These are phyloP conservation scores for Penicillium vulpinum DNA, from an alignment of 2,329 filamentous ascomycete genomes.

Conservation along the genomic window DNA sequence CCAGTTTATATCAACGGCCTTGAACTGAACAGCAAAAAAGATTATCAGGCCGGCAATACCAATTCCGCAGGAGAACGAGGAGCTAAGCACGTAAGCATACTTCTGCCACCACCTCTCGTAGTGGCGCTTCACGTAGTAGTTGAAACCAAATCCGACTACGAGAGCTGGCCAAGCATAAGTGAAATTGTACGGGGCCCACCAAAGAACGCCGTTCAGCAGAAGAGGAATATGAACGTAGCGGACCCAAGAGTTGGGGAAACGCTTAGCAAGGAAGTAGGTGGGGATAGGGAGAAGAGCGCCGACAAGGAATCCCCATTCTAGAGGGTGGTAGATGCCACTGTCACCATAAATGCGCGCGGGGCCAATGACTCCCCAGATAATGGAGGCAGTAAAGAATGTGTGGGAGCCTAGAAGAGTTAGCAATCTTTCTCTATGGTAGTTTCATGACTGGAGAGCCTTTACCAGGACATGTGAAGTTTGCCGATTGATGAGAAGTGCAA, in stretches of 20 bases:
- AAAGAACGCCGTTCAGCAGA: constrained; percentile 9
- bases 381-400: constrained; percentile 58
- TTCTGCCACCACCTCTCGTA: constrained; percentile 54
- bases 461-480: constrained; percentile 50
- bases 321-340: constrained; percentile 51
- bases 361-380: constrained; percentile 58
- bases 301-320: constrained; percentile 54
- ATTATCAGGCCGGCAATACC: constrained; percentile 56
- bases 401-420: constrained; percentile 37
- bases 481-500: constrained; percentile 48
- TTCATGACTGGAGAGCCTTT: not conserved
- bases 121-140: constrained; percentile 50
- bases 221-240: constrained; percentile 50
- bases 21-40: constrained; percentile 54
- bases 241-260: constrained; percentile 36
- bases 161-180: constrained; percentile 52
- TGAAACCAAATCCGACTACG: constrained; percentile 51
- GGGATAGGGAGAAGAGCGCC: constrained; percentile 50
- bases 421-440: not conserved
- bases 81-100: constrained; percentile 58
- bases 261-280: constrained; percentile 47
- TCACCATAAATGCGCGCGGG: constrained; percentile 53
- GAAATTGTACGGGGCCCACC: constrained; percentile 44
- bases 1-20: constrained; percentile 25
- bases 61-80: constrained; percentile 53